Evolutionary conservation across 129 eudicot species (phyloP), one percentile per base, ranked within the genome.

Genomic region (Artemisia argyi): DNA sequence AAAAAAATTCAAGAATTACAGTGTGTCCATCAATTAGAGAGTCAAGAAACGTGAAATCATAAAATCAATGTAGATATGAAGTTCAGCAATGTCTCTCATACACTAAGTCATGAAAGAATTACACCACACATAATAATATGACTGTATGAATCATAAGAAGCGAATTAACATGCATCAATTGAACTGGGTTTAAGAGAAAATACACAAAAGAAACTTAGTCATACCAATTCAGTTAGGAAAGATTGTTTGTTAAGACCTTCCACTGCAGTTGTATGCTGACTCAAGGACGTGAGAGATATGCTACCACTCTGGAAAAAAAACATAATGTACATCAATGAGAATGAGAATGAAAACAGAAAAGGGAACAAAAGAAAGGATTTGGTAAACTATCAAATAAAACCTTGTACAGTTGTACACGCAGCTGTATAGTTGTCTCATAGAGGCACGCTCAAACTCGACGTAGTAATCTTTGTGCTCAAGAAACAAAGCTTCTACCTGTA

Each of bases 221-320:
- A 30, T 89, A 92, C 98, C 98, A 92, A 68, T 85, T 92, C 95
- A 57, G 85, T 75, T 72, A 92, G 86, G 83, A 92, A 92, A 60
- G 96, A 89, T 85, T 81, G 98, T 75, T 87, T 92, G 85, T 89
- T 89, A 49, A 78, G 95, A 85, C 96, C 98, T 65, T 92, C 98
- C 61, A 92, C 83, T 52, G 95, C 95, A 67, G 96, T 89, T 89
- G 78, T 83, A 92, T 62, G 98, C 91, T 8, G 95, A 81, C 83
- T 92, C 98, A 57, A 92, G 93, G 74, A 92, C 89, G 66, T 96
- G n/a, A n/a, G n/a, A n/a, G 96, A 75, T 92, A 87, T 15, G 98
- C 91, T 61, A 92, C 98, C 71, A 89, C 96, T 65, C 96, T 89
- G 85, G 46, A 20, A 28, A 18, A 80, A 19, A 20, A 35, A 48